phyloP scores from a whole-genome alignment of 306 rosid genomes.

The Rosa lucieae region DNA sequence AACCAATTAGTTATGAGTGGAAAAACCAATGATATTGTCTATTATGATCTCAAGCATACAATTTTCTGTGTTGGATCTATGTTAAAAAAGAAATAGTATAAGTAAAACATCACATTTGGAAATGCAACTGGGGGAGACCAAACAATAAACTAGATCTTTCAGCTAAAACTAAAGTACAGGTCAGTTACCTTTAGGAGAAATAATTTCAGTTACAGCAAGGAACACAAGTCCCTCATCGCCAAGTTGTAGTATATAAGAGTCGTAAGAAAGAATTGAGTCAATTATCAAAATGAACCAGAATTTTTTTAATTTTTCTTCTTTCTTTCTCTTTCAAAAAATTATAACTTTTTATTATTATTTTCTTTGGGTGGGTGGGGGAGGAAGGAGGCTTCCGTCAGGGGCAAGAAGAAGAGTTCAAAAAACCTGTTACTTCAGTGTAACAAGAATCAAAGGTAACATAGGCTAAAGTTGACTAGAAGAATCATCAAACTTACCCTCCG shows the following conservation, averaged over 20 bases:
- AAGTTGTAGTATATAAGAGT: not conserved
- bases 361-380: not conserved
- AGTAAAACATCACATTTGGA: not conserved
- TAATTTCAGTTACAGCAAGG: not conserved
- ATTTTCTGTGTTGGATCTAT: not conserved
- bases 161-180: not conserved
- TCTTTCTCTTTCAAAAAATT: not conserved
- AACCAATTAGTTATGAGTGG: not conserved
- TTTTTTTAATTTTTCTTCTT: not conserved
- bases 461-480: constrained; percentile 12
- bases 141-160: not conserved
- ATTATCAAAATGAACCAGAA: not conserved
- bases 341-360: not conserved
- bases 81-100: not conserved
- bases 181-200: not conserved
- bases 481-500: constrained; percentile 64
- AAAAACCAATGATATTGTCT: not conserved
- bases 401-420: not conserved
- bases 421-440: not conserved
- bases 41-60: not conserved
- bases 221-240: not conserved
- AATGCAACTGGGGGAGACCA: constrained; percentile 2
- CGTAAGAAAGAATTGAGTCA: not conserved
- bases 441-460: constrained; percentile 25
- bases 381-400: not conserved